Base-by-base conservation (phyloP, 768 basidiomycete species). In the Trametes cingulata region DNA sequence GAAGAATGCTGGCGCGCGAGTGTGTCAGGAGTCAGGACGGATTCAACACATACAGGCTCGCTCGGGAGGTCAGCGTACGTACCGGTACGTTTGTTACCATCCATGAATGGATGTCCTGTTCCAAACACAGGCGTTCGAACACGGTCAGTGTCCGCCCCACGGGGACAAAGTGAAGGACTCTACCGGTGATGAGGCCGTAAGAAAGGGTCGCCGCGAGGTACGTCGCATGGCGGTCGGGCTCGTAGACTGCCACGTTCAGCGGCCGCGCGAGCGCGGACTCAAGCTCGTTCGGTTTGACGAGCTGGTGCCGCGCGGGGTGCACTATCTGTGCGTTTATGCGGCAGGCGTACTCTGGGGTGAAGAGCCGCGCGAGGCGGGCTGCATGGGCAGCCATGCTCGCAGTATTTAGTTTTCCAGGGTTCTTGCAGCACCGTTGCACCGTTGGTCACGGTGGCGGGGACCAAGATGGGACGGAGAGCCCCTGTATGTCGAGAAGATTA, bases 261-360 rank as follows among this genome's bases (percentile, higher is more conserved):
- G 74, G 74, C 4, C 74, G 66, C 19, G 61, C 61, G 12, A 76
- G 58, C 1, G 75, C 66, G 1, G 73, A 74, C 45, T 66, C 64
- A 15, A 76, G 67, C 62, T 75, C 74, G 56, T 75, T 73, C 6
- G 75, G 70, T 56, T 75, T 75, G 22, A 75, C 74, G 8, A 73
- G 52, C 12, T 56, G 56, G 3, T 70, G 67, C 22, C 24, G 35
- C 2, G 66, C 67, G 1, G 75, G 75, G 55, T 74, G 58, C 14
- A 75, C 74, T 12, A 76, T 65, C 57, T 75, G 74, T 1, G 74
- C 72, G 55, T 75, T 75, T 24, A 74, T 71, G 13, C 57, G 52
- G 8, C 58, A 46, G 2, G 69, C 69, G 41, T 67, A 67, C 58
- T 66, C 66, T 1, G 72, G 63, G 6, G 73, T 73, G 58, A 75